Base-by-base conservation (phyloP, 495 filamentous ascomycete genomes). In the Amniculicola lignicola region DNA sequence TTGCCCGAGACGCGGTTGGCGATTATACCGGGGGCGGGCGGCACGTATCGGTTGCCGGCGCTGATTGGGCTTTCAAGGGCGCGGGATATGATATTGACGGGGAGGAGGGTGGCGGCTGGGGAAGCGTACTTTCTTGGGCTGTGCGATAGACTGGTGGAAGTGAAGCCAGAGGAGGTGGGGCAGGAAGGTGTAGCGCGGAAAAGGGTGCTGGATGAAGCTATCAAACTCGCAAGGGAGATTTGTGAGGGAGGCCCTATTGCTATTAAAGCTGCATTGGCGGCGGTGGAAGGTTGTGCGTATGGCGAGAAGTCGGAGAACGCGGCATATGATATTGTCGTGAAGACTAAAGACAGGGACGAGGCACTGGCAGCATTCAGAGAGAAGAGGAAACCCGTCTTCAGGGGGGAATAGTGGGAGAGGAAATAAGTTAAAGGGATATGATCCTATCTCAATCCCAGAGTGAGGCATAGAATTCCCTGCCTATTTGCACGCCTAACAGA, bases 1-100 rank as follows among this genome's bases (percentile, higher is more conserved):
- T 79, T 98, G 2, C 93, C 93, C 1, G 93, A 98, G 64, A 96
- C 93, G 0, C 74, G 89, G 0, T 79, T 98, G 0, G 93, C 85
- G 19, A 97, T 98, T 63, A 86, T 97, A 53, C 93, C 93, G 4
- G 93, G 93, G 37, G 94, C 93, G 0, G 93, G 93, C 4, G 93
- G 93, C 15, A 96, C 90, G 0, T 90, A 88, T 67, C 83, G 93
- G 3, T 78, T 98, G 0, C 89, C 88, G 0, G 71, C 70, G 0
- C 63, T 97, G 14, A 83, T 97, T 47, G 94, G 93, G 3, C 67
- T 81, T 3, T 69, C 75, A 6, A 80, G 87, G 19, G 93, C 93
- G 5, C 74, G 89, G 38, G 90, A 97, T 64, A 69, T 96, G 40
- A 82, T 96, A 6, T 69, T 96, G 10, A 97, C 91, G 0, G 93